These are phyloP conservation scores for Sporothrix schenckii DNA, from an alignment of 2,329 filamentous ascomycete genomes.

Conservation along the genomic window DNA sequence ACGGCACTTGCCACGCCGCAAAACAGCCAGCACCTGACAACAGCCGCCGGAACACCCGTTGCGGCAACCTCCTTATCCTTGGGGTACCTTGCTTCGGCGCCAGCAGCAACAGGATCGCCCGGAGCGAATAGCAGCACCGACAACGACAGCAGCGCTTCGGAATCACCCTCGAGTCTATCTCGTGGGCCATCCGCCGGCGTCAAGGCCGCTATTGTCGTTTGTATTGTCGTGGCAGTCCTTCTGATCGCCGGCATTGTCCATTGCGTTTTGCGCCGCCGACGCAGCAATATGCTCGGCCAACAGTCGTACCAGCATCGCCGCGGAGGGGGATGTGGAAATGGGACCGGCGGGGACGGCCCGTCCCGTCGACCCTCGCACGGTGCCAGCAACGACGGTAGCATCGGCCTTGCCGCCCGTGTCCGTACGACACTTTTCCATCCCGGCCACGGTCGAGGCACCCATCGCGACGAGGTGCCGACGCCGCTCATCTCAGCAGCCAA, in stretches of 20 bases:
- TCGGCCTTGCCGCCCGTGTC: constrained; percentile 36
- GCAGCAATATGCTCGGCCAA: constrained; percentile 14
- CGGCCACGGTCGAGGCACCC: constrained; percentile 33
- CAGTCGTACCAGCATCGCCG: constrained; percentile 24
- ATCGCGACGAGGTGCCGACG: constrained; percentile 44
- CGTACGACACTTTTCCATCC: constrained; percentile 19
- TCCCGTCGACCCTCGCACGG: constrained; percentile 3
- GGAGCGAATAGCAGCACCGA: not conserved
- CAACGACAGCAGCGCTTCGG: not conserved
- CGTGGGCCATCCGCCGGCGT: constrained; percentile 43
- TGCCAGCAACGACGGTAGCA: not conserved
- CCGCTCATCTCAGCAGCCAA: constrained; percentile 48
- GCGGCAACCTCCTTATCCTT: not conserved
- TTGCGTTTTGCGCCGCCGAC: constrained; percentile 44
- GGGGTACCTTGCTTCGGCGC: not conserved
- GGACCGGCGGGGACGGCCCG: not conserved
- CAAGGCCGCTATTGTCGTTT: constrained; percentile 52
- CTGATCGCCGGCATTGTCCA: constrained; percentile 45
- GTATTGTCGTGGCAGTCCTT: constrained; percentile 47
- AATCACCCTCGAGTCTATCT: not conserved
- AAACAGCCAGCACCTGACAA: not conserved
- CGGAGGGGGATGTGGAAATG: not conserved
- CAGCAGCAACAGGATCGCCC: not conserved
- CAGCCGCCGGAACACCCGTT: not conserved
- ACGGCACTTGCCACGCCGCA: not conserved